Evolutionary conservation across 2,329 filamentous ascomycete species (phyloP).

Genomic region (Fusarium sp.): DNA sequence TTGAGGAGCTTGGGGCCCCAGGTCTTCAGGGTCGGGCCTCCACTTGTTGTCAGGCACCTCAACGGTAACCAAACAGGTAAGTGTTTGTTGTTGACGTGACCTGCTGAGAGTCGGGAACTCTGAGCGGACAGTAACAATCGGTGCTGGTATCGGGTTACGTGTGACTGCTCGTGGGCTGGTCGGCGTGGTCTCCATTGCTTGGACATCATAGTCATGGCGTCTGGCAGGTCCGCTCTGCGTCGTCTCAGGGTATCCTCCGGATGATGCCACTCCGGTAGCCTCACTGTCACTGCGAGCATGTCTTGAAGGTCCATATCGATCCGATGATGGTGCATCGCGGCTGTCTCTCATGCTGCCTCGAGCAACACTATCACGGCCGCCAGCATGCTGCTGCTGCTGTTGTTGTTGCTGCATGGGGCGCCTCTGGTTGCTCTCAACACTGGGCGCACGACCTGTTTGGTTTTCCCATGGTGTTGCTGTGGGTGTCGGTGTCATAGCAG

Average conservation of each 20-base stretch:
- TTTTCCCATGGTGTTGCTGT: conserved; percentile 76
- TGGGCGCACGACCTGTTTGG: conserved; percentile 66
- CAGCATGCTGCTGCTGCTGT: conserved; percentile 34
- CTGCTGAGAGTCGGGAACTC: conserved; percentile 95
- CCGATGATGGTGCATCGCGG: conserved; percentile 60
- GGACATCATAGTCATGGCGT: conserved; percentile 93
- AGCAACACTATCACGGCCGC: conserved; percentile 53
- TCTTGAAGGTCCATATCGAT: conserved; percentile 60
- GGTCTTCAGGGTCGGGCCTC: conserved; percentile 85
- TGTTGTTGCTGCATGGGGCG: conserved; percentile 42
- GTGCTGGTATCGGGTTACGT: conserved; percentile 89
- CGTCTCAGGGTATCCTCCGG: conserved; percentile 82
- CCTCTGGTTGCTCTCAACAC: conserved; percentile 57
- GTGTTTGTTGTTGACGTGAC: conserved; percentile 91
- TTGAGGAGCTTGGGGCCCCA: conserved; percentile 65
- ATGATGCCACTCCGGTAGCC: conserved; percentile 78
- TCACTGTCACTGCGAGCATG: conserved; percentile 85
- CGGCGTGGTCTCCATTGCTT: conserved; percentile 92
- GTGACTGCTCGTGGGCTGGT: conserved; percentile 77
- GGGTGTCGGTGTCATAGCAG: conserved; percentile 64
- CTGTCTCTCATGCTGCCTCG: conserved; percentile 61
- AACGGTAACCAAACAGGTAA: conserved; percentile 93
- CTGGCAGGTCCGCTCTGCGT: conserved; percentile 76
- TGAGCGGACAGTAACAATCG: conserved; percentile 92
- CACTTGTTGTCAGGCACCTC: conserved; percentile 95